These are phyloP conservation scores for Coniella vitis DNA, from an alignment of 2,329 filamentous ascomycete species.

Conservation along the genomic window DNA sequence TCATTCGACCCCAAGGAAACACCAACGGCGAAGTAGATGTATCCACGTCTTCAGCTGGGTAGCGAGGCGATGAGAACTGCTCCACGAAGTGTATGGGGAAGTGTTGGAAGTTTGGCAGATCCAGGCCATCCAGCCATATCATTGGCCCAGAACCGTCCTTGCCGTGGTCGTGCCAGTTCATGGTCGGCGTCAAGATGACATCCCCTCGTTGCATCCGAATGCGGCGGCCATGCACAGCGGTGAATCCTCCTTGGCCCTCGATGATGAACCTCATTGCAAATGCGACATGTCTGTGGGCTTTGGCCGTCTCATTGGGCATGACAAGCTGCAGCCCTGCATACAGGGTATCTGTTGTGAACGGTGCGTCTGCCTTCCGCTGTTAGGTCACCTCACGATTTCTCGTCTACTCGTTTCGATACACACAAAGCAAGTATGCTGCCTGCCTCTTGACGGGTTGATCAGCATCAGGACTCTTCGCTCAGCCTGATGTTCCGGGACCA, in stretches of 20 bases:
- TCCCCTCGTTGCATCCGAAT: conserved; percentile 44
- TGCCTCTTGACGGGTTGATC: conserved; percentile 29
- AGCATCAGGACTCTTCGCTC: conserved; percentile 37
- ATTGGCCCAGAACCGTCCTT: conserved; percentile 45
- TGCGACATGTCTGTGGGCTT: conserved; percentile 45
- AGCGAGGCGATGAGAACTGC: conserved; percentile 35
- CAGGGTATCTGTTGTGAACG: conserved; percentile 48
- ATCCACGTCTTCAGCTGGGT: conserved; percentile 35
- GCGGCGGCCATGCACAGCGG: conserved; percentile 43
- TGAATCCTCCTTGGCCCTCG: conserved; percentile 46
- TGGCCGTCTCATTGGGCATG: conserved; percentile 45
- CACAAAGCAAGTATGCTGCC: conserved; percentile 6
- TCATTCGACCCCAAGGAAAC: conserved; percentile 42
- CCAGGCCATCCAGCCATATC: conserved; percentile 51
- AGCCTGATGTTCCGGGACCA: conserved; percentile 21
- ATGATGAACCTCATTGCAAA: conserved; percentile 51
- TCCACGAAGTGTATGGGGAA: conserved; percentile 48
- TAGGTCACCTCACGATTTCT: neutral
- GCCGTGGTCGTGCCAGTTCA: conserved; percentile 52
- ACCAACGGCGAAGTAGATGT: conserved; percentile 34
- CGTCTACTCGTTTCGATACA: neutral
- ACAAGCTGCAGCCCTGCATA: conserved; percentile 50
- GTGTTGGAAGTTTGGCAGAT: conserved; percentile 42
- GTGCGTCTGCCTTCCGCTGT: conserved; percentile 29
- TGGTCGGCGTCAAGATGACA: conserved; percentile 47